Evolutionary conservation across 2,329 filamentous ascomycete species (phyloP).

Genomic region (Phialemoniopsis sp.): DNA sequence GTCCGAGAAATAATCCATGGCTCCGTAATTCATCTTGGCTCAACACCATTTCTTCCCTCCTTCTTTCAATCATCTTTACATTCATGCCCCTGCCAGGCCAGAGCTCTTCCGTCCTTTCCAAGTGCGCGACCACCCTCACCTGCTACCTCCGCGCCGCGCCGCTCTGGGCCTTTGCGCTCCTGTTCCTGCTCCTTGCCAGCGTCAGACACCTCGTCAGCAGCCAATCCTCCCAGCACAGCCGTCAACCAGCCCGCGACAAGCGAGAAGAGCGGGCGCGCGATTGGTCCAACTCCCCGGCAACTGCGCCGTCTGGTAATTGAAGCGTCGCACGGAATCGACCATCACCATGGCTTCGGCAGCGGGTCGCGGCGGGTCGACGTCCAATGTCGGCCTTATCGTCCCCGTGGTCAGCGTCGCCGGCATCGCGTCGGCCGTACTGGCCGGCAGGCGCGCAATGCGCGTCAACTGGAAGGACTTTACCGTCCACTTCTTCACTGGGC

Average conservation of each 20-base stretch:
- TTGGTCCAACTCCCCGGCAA: conserved; percentile 1
- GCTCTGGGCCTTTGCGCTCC: conserved; percentile 36
- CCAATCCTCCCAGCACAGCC: not conserved
- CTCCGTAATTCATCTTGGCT: no score
- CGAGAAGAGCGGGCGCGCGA: conserved; percentile 3
- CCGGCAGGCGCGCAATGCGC: conserved; percentile 30
- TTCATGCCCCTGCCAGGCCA: not conserved
- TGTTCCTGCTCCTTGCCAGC: conserved; percentile 27
- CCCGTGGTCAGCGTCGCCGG: conserved; percentile 37
- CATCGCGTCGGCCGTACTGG: conserved; percentile 40
- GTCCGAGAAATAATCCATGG: no score
- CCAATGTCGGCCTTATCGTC: conserved; percentile 23
- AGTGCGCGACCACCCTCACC: conserved; percentile 36
- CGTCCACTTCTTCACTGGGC: conserved; percentile 45
- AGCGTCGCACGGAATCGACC: not conserved
- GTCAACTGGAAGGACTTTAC: conserved; percentile 34
- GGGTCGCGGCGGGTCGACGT: conserved; percentile 10
- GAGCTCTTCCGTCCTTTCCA: conserved; percentile 20
- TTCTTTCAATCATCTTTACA: not conserved
- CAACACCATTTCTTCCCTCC: not conserved
- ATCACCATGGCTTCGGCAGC: conserved; percentile 16
- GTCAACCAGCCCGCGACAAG: conserved; percentile 2
- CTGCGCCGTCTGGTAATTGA: not conserved
- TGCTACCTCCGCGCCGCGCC: conserved; percentile 33
- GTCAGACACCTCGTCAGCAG: conserved; percentile 21